phyloP scores from a whole-genome alignment of 164 flowering plant genomes.

The Aristolochia fimbriata region DNA sequence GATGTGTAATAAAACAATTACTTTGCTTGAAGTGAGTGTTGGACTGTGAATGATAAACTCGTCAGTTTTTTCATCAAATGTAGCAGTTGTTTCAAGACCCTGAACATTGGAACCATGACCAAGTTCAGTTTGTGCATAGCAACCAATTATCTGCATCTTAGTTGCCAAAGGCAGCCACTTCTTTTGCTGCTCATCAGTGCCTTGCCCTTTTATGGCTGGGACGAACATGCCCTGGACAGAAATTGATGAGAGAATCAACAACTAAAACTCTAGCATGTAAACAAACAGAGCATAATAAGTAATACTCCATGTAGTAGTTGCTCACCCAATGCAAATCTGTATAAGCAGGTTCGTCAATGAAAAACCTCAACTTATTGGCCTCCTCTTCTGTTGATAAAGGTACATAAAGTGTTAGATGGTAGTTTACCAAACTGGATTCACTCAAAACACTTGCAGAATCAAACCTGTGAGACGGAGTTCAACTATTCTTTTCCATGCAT shows the following conservation, averaged over 20 bases:
- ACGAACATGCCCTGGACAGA: constrained; percentile 76
- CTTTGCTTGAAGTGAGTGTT: constrained; percentile 90
- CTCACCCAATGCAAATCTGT: constrained; percentile 97
- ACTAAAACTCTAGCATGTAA: neutral
- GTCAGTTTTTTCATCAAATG: constrained; percentile 81
- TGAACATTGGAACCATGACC: constrained; percentile 99
- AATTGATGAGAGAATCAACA: neutral
- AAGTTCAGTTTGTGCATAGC: constrained; percentile 99
- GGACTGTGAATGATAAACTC: constrained; percentile 91
- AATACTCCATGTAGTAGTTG: neutral
- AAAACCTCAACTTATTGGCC: constrained; percentile 58
- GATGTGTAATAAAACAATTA: constrained; percentile 24
- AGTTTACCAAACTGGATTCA: too few species aligned
- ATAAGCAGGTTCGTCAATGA: constrained; percentile 76
- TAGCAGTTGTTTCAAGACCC: constrained; percentile 97
- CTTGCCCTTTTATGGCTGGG: constrained; percentile 93
- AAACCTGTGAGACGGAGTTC: constrained; percentile 86
- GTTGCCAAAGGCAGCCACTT: constrained; percentile 95
- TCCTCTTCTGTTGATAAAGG: constrained; percentile 62
- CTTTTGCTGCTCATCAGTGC: constrained; percentile 86
- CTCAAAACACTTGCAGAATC: neutral
- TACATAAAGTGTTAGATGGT: too few species aligned
- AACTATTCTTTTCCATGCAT: constrained; percentile 76
- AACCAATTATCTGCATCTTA: constrained; percentile 96
- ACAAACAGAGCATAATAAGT: neutral